phyloP scores from a whole-genome alignment of 1,284 basidiomycete genomes.

The Rhizoctonia solani region DNA sequence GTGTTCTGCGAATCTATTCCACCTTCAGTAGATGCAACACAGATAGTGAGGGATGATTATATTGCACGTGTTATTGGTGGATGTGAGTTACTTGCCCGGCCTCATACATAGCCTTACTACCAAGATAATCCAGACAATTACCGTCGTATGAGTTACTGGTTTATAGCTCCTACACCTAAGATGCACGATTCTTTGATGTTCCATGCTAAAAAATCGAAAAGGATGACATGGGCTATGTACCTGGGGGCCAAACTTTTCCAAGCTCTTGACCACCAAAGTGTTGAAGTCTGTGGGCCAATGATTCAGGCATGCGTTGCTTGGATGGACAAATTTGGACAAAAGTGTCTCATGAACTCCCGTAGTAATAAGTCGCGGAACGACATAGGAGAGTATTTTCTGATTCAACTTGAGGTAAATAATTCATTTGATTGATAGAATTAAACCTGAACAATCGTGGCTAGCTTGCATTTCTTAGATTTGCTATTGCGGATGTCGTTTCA shows the following conservation, averaged over 20 bases:
- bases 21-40: too few species aligned
- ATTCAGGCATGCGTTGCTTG: conserved; percentile 23
- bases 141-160: conserved; percentile 6
- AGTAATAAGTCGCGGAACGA: neutral
- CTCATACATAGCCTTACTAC: too few species aligned
- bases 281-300: neutral
- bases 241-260: conserved; percentile 16
- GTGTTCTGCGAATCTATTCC: too few species aligned
- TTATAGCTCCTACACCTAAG: neutral
- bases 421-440: neutral
- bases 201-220: neutral
- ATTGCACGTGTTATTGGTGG: too few species aligned
- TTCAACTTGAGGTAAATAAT: conserved; percentile 15
- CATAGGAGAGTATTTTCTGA: neutral
- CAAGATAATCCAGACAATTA: too few species aligned
- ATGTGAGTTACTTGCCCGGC: too few species aligned
- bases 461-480: conserved; percentile 21
- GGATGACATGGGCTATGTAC: neutral
- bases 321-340: conserved; percentile 9
- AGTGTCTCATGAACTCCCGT: neutral
- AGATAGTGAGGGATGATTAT: too few species aligned
- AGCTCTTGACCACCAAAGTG: neutral
- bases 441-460: neutral
- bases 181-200: neutral
- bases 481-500: neutral